Evolutionary conservation across 2,329 filamentous ascomycete species (phyloP).

Genomic region (Penicillium janthinellum): DNA sequence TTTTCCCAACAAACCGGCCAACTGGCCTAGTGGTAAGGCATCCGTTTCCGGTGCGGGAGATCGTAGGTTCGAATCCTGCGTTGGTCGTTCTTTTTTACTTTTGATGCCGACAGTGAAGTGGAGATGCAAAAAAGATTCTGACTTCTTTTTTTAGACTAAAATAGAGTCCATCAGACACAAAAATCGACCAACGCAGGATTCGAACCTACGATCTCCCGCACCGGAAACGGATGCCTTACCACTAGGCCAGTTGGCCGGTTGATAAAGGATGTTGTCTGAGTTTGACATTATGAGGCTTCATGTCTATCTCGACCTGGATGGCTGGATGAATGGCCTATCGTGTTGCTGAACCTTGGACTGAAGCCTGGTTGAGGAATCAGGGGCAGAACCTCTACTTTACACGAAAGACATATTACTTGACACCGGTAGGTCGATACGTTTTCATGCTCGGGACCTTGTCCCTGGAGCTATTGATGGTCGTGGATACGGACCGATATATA

Average conservation of each 20-base stretch:
- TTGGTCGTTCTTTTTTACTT: slow-evolving; percentile 25
- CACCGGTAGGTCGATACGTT: too few relatives aligned
- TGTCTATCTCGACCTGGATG: too few relatives aligned
- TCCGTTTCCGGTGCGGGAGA: slow-evolving; percentile 33
- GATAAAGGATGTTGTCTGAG: not conserved
- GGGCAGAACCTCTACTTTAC: too few relatives aligned
- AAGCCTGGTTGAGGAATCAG: too few relatives aligned
- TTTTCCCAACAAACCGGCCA: slow-evolving; percentile 15
- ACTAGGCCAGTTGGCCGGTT: slow-evolving; percentile 32
- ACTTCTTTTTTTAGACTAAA: not conserved
- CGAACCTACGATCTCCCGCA: slow-evolving; percentile 34
- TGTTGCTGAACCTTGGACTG: too few relatives aligned
- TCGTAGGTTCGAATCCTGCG: slow-evolving; percentile 35
- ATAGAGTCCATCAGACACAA: slow-evolving; percentile 1
- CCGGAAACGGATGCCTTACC: slow-evolving; percentile 34
- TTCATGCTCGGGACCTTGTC: too few relatives aligned
- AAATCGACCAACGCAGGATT: slow-evolving; percentile 33
- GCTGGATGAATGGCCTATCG: too few relatives aligned
- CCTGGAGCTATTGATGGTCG: too few relatives aligned
- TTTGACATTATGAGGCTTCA: not conserved
- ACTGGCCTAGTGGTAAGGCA: slow-evolving; percentile 35
- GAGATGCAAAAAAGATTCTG: too few relatives aligned
- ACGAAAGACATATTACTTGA: too few relatives aligned
- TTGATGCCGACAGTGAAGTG: not conserved
- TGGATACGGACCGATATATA: too few relatives aligned